Percentiles rank a stretch among this genome's conserved stretches.
These are phyloP conservation scores for Alloascoidea africana DNA, from an alignment of 805 yeast species.

Conservation along the genomic window DNA sequence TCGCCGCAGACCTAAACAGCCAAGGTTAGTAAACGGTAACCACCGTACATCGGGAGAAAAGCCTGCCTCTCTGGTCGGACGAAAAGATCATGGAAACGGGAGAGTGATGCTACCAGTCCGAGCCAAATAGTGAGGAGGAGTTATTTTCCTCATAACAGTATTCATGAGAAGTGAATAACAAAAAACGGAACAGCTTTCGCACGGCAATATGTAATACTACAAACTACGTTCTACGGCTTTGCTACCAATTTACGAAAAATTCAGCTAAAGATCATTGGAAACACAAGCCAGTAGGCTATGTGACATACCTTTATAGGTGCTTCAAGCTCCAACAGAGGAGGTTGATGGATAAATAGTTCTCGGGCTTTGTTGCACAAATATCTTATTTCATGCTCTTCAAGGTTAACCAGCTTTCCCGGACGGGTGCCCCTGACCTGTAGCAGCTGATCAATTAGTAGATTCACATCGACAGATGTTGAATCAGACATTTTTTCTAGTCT, in stretches of 20 bases:
- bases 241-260: background rate
- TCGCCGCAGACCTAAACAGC: slow-evolving; percentile 91
- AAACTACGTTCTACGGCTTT: slow-evolving; percentile 27
- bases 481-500: too few relatives aligned
- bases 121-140: too few relatives aligned
- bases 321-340: slow-evolving; percentile 86
- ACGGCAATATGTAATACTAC: too few relatives aligned
- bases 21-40: too few relatives aligned
- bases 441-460: slow-evolving; percentile 74
- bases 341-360: slow-evolving; percentile 95
- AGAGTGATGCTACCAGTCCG: slow-evolving; percentile 30
- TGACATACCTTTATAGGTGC: slow-evolving; percentile 89
- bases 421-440: slow-evolving; percentile 93
- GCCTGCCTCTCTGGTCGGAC: slow-evolving; percentile 16
- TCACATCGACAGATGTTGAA: slow-evolving; percentile 56
- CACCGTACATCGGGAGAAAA: too few relatives aligned
- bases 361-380: slow-evolving; percentile 95
- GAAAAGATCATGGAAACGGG: slow-evolving; percentile 31
- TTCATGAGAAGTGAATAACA: too few relatives aligned
- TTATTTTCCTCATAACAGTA: too few relatives aligned
- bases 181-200: too few relatives aligned
- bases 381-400: slow-evolving; percentile 88
- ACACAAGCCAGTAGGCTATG: too few relatives aligned
- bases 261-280: slow-evolving; percentile 3
- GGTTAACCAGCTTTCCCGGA: slow-evolving; percentile 93